Evolutionary conservation across 202 grass and related monocot species (phyloP), one percentile per base, ranked within the genome.

Genomic region (Panicum hallii): DNA sequence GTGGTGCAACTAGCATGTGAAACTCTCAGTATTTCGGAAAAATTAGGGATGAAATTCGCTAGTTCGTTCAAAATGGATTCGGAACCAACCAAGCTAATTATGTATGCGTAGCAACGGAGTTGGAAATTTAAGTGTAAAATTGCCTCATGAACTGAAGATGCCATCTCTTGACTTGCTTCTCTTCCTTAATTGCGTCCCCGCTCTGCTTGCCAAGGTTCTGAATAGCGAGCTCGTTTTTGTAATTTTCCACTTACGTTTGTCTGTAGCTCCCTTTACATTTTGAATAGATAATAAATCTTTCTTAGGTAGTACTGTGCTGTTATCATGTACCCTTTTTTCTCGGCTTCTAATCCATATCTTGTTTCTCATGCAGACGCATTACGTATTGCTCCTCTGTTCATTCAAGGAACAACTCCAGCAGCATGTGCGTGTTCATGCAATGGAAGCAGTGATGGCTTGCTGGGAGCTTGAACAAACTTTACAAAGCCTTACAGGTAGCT

Each of bases 381-480:
- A 99, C 50, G 93, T 94, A 7, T 87, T 99, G 47, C 88, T 99
- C 26, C 91, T 99, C 11, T 92, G 93, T 81, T 97, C 93, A 12
- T 99, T 99, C 90, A 97, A 99, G 67, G 97, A 99, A 48, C 91
- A 97, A 75, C 90, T 99, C 23, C 97, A 99, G 79, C 97, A 99
- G 74, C 97, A 99, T 83, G 97, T 99, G 26, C 94, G 97, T 40
- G 97, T 99, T 87, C 97, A 99, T 85, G 97, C 97, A 38, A 99
- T 99, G 97, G 97, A 99, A 91, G 97, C 97, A 19, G 97, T 99
- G 49, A 97, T 99, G 93, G 97, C 91, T 80, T 99, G 97, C 73
- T 99, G 97, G 97, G 97, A 99, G 83, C 92, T 99, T 79, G 97
- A 99, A 72, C 97, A 99, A 69, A 94, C 91, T 69, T 86, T 99